These are phyloP conservation scores for Thielaviopsis musarum DNA, from an alignment of 2,329 filamentous ascomycete genomes.

Conservation along the genomic window DNA sequence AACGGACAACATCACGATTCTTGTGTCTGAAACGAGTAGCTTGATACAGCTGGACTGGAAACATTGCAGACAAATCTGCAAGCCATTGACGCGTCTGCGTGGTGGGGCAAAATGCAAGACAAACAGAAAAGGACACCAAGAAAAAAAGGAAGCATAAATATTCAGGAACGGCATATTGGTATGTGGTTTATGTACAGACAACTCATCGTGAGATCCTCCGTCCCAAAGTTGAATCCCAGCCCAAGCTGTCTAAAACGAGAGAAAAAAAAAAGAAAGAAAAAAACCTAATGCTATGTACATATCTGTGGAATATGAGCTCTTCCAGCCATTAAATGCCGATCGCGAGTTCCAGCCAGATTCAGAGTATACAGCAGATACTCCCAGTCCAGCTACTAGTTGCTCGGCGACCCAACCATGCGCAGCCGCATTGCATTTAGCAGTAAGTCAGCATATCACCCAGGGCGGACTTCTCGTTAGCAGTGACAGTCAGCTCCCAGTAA, in stretches of 20 bases:
- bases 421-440: constrained; percentile 27
- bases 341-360: not conserved
- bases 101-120: too few species aligned
- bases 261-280: not conserved
- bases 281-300: not conserved
- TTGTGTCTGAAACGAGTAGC: not conserved
- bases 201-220: not conserved
- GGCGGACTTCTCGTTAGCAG: constrained; percentile 53
- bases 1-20: not conserved
- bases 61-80: not conserved
- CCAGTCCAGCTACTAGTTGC: not conserved
- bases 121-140: too few species aligned
- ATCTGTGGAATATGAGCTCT: not conserved
- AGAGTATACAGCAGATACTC: not conserved
- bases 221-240: not conserved
- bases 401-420: too few species aligned
- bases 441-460: constrained; percentile 46
- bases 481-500: constrained; percentile 52
- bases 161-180: not conserved
- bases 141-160: not conserved
- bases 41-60: not conserved
- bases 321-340: not conserved
- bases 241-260: not conserved
- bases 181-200: not conserved
- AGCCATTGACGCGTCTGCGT: not conserved